Base-by-base conservation (phyloP, 495 filamentous ascomycete genomes). In the Lepraria neglecta region DNA sequence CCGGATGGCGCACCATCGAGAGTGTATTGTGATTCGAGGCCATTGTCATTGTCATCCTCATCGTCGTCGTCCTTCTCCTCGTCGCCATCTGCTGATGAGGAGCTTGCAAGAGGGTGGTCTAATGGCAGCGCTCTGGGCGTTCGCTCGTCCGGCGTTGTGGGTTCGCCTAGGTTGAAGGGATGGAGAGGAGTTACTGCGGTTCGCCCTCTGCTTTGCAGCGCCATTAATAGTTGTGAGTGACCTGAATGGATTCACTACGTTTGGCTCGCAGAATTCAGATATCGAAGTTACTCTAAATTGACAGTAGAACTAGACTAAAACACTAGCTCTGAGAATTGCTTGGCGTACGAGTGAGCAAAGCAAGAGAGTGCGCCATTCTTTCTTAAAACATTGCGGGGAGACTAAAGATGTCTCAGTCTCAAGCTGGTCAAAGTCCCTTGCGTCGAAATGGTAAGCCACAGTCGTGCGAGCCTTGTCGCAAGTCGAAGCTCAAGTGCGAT, bases 391-490 rank as follows among this genome's bases (percentile, higher is more conserved):
- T 38, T 10, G 35, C 12, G 17, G 11, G 4, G 17, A 17, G 48
- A 51, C 15, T 10, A 17, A n/a, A 27, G 24, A 21, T 30, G 21
- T 28, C 6, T 7, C 40, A 47, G 43, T 48, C 44, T 19, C 28
- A 35, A 31, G 43, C 30, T 27, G 19, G 56, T 3, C 56, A 59
- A 45, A 45, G 40, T 40, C 45, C n/a, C 24, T 42, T 62, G 27
- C 74, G 77, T 28, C 74, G 76, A 38, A 82, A 80, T 69, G 77
- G 79, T 10, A 72, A 76, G 19, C 67, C 74, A 28, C 75, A 77
- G 60, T 79, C 78, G 1, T 82, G 79, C 57, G 77, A 82, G 69
- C 77, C 79, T 17, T 82, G 79, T 63, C 74, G 79, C 27, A 78
- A 77, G 60, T 75, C 77, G 21, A 81, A 82, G 60, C 69, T 81